phyloP scores from a whole-genome alignment of 2,329 filamentous ascomycete genomes.

The Calonectria multiphialidica region DNA sequence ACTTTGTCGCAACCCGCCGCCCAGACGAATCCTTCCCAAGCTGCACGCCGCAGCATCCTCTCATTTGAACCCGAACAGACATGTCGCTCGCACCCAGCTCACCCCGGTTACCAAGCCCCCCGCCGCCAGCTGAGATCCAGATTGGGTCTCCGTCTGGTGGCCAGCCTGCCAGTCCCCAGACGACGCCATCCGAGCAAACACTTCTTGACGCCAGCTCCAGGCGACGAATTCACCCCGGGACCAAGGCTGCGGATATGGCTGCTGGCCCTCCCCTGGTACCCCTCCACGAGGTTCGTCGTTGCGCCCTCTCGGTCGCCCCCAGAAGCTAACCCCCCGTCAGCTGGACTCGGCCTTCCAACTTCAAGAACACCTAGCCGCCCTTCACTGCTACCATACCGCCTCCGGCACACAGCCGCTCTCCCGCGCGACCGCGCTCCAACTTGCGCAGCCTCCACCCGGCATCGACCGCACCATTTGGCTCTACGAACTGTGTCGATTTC shows the following conservation, averaged over 20 bases:
- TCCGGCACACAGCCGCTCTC: slow-evolving; percentile 78
- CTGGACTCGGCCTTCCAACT: slow-evolving; percentile 98
- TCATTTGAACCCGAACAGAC: slow-evolving; percentile 26
- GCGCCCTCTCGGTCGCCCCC: neutral
- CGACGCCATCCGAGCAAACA: slow-evolving; percentile 72
- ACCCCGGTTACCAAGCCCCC: slow-evolving; percentile 93
- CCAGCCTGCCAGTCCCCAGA: slow-evolving; percentile 64
- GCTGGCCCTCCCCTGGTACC: slow-evolving; percentile 90
- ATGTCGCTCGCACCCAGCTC: slow-evolving; percentile 80
- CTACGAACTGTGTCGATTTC: slow-evolving; percentile 96
- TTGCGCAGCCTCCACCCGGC: slow-evolving; percentile 83
- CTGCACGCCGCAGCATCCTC: slow-evolving; percentile 22
- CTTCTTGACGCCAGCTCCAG: slow-evolving; percentile 80
- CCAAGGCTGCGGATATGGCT: slow-evolving; percentile 92
- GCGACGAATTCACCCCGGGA: slow-evolving; percentile 91
- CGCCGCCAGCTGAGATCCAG: slow-evolving; percentile 94
- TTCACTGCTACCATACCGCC: slow-evolving; percentile 84
- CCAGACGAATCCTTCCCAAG: slow-evolving; percentile 12
- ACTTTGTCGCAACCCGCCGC: slow-evolving; percentile 29
- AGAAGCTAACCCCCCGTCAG: slow-evolving; percentile 58
- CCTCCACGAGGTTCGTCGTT: slow-evolving; percentile 77
- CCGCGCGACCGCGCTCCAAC: slow-evolving; percentile 78
- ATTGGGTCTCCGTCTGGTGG: slow-evolving; percentile 81
- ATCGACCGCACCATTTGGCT: slow-evolving; percentile 94
- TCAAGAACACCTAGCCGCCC: slow-evolving; percentile 94